Evolutionary conservation across 345 rosid genomes (phyloP), one percentile per base, ranked within the genome.

Genomic region (Rubroshorea leprosula): DNA sequence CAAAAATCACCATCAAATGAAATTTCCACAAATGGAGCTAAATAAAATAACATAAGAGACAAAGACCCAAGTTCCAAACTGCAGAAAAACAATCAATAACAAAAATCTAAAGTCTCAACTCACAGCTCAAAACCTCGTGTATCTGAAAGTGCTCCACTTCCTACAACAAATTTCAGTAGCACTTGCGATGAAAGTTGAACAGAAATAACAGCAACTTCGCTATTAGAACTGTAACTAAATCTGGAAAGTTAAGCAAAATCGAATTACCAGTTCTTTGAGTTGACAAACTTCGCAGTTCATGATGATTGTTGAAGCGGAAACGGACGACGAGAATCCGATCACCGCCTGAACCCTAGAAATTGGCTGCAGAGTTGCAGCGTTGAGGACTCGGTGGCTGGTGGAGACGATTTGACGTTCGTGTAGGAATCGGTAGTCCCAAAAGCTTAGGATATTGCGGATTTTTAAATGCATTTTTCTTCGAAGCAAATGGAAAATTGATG

Each of bases 231-330:
- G 26, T 23, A 54, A 51, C 39, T 24, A 26, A 47, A 49, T 14
- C 12, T 58, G 21, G 51, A 46, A 54, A 51, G 41, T n/a, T n/a
- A n/a, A 58, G 24, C 21, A 18, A 35, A 50, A 5, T 8, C 3
- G 49, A 27, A 44, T 64, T 76, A 92, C 98, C 85, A 89, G 82
- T 76, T 92, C 98, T 68, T 84, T 92, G 47, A 92, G 96, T 19
- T 83, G 87, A 68, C 95, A 92, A 66, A 84, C 92, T 78, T 92
- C 96, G 73, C 93, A 83, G 76, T 84, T 92, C 96, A 92, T 91
- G 62, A 55, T 68, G 51, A 25, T 25, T 11, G 35, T 39, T 49
- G 58, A 29, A 38, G 51, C 19, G 23, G 41, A 57, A 47, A 17
- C 18, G 16, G 48, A 23, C n/a, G 31, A n/a, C 7, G 54, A 29